phyloP scores from a whole-genome alignment of 495 filamentous ascomycete genomes.

The Aspergillus funiculosus region DNA sequence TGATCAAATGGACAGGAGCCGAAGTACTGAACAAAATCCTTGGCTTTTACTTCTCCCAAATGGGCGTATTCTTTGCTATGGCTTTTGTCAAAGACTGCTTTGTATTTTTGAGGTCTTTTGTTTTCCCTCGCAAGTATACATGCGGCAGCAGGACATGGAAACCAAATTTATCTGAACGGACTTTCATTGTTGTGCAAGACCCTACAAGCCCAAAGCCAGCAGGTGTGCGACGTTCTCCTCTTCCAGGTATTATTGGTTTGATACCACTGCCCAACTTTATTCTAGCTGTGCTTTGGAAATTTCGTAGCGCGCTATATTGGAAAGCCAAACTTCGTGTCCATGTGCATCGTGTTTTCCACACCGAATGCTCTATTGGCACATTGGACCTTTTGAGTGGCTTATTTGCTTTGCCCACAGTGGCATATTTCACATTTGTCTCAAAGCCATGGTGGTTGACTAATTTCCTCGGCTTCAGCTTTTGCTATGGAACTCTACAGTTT shows the following conservation, averaged over 20 bases:
- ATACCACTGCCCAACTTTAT: slow-evolving; percentile 37
- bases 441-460: slow-evolving; percentile 83
- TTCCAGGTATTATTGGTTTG: slow-evolving; percentile 45
- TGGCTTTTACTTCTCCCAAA: slow-evolving; percentile 74
- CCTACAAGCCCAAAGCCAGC: slow-evolving; percentile 7
- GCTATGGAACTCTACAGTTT: slow-evolving; percentile 72
- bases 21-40: slow-evolving; percentile 77
- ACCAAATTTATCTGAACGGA: slow-evolving; percentile 28
- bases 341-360: slow-evolving; percentile 38
- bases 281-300: slow-evolving; percentile 39
- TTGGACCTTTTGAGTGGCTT: slow-evolving; percentile 55
- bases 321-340: slow-evolving; percentile 44
- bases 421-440: slow-evolving; percentile 62
- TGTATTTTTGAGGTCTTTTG: slow-evolving; percentile 56
- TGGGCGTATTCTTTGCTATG: slow-evolving; percentile 69
- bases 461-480: slow-evolving; percentile 78
- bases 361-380: slow-evolving; percentile 44
- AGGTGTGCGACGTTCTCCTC: slow-evolving; percentile 38
- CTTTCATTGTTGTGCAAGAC: slow-evolving; percentile 20
- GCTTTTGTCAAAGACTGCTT: slow-evolving; percentile 64
- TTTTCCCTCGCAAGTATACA: slow-evolving; percentile 60
- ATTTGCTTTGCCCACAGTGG: slow-evolving; percentile 52
- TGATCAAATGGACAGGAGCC: slow-evolving; percentile 84
- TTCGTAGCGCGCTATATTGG: slow-evolving; percentile 42
- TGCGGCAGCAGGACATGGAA: slow-evolving; percentile 34